Evolutionary conservation across 805 yeast species (phyloP).

Genomic region (Candida corydali): DNA sequence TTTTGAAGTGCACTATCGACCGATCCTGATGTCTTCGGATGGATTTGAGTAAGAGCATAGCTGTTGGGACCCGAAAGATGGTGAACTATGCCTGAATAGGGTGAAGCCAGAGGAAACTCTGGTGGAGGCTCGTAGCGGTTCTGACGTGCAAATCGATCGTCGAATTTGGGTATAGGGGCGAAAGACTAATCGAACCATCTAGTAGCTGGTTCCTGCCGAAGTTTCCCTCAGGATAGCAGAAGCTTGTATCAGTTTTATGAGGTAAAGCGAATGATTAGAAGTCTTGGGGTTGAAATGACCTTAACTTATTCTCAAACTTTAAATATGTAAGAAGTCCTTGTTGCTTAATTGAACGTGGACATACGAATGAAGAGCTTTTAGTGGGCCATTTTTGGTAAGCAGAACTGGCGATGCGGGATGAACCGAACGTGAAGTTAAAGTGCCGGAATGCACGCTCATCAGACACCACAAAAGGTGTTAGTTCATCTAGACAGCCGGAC

Average conservation of each 20-base stretch:
- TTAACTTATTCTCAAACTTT: constrained; percentile 40
- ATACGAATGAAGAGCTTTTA: constrained; percentile 38
- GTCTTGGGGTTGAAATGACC: constrained; percentile 37
- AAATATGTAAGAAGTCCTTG: constrained; percentile 40
- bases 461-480: constrained; percentile 44
- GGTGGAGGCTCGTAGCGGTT: constrained; percentile 45
- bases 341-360: constrained; percentile 39
- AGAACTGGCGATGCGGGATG: constrained; percentile 37
- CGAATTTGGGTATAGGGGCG: constrained; percentile 44
- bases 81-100: constrained; percentile 44
- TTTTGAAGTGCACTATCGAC: constrained; percentile 30
- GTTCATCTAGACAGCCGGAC: constrained; percentile 47
- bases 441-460: constrained; percentile 36
- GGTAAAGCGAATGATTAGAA: constrained; percentile 40
- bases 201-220: constrained; percentile 37
- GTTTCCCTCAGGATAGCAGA: constrained; percentile 31
- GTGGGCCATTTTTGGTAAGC: constrained; percentile 46
- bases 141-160: constrained; percentile 44
- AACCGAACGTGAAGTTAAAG: constrained; percentile 19
- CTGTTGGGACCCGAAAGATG: constrained; percentile 44
- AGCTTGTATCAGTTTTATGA: constrained; percentile 40
- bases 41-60: constrained; percentile 42
- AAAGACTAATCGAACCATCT: constrained; percentile 40
- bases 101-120: constrained; percentile 44
- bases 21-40: constrained; percentile 37